Conservation (phyloP, 2,329 filamentous ascomycete genomes). For the Colletotrichum godetiae region DNA sequence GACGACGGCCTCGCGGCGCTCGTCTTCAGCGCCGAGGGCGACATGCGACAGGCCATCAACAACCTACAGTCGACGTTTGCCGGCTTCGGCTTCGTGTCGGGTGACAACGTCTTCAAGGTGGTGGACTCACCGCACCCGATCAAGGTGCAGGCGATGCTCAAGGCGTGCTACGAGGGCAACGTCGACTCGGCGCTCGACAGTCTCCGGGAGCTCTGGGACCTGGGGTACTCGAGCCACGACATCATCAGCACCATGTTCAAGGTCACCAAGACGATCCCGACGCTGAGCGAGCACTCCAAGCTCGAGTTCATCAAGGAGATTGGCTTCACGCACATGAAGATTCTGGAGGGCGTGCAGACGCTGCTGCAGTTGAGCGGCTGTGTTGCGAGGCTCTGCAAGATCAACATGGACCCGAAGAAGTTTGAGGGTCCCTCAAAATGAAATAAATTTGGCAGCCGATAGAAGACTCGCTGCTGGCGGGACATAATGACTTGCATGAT, state of each 20-base stretch:
- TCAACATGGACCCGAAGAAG: conserved; percentile 93
- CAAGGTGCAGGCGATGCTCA: conserved; percentile 98
- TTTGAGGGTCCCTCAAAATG: conserved; percentile 65
- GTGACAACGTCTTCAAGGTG: conserved; percentile 97
- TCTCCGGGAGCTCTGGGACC: conserved; percentile 89
- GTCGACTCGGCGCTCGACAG: conserved; percentile 88
- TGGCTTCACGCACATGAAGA: conserved; percentile 99
- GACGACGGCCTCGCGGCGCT: conserved; percentile 96
- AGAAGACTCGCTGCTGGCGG: not conserved
- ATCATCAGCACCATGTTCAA: conserved; percentile 99
- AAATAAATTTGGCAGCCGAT: conserved; percentile 15
- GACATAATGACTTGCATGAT: conserved; percentile 40
- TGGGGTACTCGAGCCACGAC: conserved; percentile 98
- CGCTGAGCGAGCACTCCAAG: conserved; percentile 92
- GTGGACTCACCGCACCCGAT: conserved; percentile 97
- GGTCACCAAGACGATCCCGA: conserved; percentile 95
- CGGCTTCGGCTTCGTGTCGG: conserved; percentile 96
- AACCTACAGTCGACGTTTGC: conserved; percentile 94
- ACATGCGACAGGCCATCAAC: conserved; percentile 99
- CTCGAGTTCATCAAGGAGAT: conserved; percentile 99
- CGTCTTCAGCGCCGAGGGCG: conserved; percentile 96
- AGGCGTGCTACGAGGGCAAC: conserved; percentile 93
- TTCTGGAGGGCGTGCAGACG: conserved; percentile 97
- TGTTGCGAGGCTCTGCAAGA: conserved; percentile 88
- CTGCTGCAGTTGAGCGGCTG: conserved; percentile 94